A percentile compares a stretch with the other conserved stretches of the same genome.
Evolutionary conservation across 2,329 filamentous ascomycete genomes (phyloP).

Genomic region (Penicillium sp.): DNA sequence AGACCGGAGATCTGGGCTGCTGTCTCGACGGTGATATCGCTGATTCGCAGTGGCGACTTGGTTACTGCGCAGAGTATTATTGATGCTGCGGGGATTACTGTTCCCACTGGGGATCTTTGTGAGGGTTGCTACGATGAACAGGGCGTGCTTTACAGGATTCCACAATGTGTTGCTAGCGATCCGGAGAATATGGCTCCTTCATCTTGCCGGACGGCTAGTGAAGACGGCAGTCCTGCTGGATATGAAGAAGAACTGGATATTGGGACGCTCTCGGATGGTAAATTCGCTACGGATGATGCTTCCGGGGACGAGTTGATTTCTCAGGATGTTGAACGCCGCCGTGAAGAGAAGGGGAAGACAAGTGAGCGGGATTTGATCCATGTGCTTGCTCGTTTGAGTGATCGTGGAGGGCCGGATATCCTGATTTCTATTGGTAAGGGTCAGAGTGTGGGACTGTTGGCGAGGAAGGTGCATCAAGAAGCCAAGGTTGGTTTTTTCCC

Average conservation of each 20-base stretch:
- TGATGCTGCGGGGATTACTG: conserved; percentile 70
- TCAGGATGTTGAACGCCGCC: conserved; percentile 40
- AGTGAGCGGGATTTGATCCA: conserved; percentile 55
- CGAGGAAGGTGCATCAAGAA: conserved; percentile 61
- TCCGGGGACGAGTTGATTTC: conserved; percentile 40
- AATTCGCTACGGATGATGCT: conserved; percentile 37
- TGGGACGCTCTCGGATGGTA: conserved; percentile 31
- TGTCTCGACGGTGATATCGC: conserved; percentile 63
- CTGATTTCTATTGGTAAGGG: conserved; percentile 55
- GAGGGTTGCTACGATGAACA: conserved; percentile 70
- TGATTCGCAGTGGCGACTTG: conserved; percentile 62
- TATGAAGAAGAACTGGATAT: conserved; percentile 21
- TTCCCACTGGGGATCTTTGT: conserved; percentile 69
- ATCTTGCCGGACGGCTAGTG: conserved; percentile 4
- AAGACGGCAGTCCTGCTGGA: conserved; percentile 16
- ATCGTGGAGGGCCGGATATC: conserved; percentile 62
- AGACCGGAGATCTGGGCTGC: conserved; percentile 76
- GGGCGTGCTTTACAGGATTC: conserved; percentile 67
- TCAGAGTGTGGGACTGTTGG: conserved; percentile 64
- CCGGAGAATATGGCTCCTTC: conserved; percentile 54
- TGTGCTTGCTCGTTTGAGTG: conserved; percentile 64
- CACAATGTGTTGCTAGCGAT: conserved; percentile 66
- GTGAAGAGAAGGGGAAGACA: conserved; percentile 61
- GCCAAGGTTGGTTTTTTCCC: conserved; percentile 54
- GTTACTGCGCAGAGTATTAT: conserved; percentile 76